Evolutionary conservation across 768 basidiomycete genomes (phyloP), one percentile per base, ranked within the genome.

Genomic region (Boletus vinaceobasis): DNA sequence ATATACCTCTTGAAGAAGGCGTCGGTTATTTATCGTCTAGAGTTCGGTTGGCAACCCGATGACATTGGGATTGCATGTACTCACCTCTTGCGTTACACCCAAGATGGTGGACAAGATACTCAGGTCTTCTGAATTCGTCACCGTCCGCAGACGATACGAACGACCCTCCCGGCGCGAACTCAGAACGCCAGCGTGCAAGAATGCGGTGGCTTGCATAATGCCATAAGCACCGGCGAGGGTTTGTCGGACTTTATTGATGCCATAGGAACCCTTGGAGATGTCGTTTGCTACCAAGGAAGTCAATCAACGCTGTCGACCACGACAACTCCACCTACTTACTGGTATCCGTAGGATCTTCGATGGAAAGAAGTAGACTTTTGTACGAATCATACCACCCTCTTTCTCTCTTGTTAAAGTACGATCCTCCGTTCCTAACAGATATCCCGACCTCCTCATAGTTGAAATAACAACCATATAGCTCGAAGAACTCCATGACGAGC

Each of bases 401-500:
- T 53, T 82, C 77, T 50, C 77, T 73, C 72, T 98, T 98, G 70
- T 75, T 82, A 65, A 86, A 98, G 73, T 98, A 98, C 32, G 82
- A 85, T 17, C 97, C 97, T 4, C 94, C 92, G 35, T 90, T 81
- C 38, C 88, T 80, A 21, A 98, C 69, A 13, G 92, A 93, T 59
- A 99, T 91, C 9, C 96, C 96, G 17, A 87, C 84, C 65, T 90
- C 85, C 50, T 87, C 83, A 61, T 93, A 97, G 70, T 95, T 94
- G 80, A 98, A 98, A 69, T 85, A 85, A 46, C 79, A 76, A 15
- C 95, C 96, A 69, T 98, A 98, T 13, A 96, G 77, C 76, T 98
- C 95, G 65, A 98, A 97, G 68, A 98, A 98, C 71, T 99, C 97
- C 78, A 98, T 83, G 43, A 97, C 80, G 51, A 99, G 74, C n/a